Percentiles rank a stretch among this genome's conserved stretches.
phyloP scores from a whole-genome alignment of 371 early-diverging fungal species.

The Globomyces sp. region DNA sequence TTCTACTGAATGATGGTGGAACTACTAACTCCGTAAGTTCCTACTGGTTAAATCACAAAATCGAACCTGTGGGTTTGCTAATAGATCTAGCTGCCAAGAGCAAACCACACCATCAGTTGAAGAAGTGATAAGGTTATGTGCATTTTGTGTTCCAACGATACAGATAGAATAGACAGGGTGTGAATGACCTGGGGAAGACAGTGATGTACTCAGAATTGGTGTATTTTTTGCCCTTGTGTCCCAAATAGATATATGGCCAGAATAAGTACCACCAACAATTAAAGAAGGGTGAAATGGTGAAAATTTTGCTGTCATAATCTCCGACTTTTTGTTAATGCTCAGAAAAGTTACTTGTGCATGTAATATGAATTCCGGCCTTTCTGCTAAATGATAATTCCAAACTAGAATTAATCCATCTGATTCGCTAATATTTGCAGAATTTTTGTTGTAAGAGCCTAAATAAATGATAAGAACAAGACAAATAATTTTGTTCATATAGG shows the following conservation, averaged over 20 bases:
- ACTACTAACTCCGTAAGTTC: constrained; percentile 40
- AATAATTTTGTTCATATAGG: no score
- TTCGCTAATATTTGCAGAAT: constrained; percentile 78
- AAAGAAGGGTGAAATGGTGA: constrained; percentile 88
- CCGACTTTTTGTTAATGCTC: constrained; percentile 60
- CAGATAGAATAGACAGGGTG: constrained; percentile 90
- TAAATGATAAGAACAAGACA: no score
- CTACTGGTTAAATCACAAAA: not conserved
- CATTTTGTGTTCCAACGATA: constrained; percentile 93
- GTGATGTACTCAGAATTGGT: constrained; percentile 55
- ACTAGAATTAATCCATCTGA: constrained; percentile 91
- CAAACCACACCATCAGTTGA: constrained; percentile 94
- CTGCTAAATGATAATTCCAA: constrained; percentile 87
- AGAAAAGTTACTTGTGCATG: constrained; percentile 67
- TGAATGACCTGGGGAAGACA: constrained; percentile 91
- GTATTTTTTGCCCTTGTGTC: constrained; percentile 82
- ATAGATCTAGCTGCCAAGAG: constrained; percentile 95
- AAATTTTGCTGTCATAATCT: constrained; percentile 85
- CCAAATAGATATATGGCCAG: constrained; percentile 96
- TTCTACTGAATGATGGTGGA: constrained; percentile 72
- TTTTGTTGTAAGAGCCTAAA: constrained; percentile 82
- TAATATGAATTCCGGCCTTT: constrained; percentile 93
- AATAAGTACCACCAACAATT: constrained; percentile 92
- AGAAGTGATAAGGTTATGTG: constrained; percentile 85
- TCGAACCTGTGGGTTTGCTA: constrained; percentile 81